phyloP scores from a whole-genome alignment of 495 filamentous ascomycete species.

The Tuber magnatum region DNA sequence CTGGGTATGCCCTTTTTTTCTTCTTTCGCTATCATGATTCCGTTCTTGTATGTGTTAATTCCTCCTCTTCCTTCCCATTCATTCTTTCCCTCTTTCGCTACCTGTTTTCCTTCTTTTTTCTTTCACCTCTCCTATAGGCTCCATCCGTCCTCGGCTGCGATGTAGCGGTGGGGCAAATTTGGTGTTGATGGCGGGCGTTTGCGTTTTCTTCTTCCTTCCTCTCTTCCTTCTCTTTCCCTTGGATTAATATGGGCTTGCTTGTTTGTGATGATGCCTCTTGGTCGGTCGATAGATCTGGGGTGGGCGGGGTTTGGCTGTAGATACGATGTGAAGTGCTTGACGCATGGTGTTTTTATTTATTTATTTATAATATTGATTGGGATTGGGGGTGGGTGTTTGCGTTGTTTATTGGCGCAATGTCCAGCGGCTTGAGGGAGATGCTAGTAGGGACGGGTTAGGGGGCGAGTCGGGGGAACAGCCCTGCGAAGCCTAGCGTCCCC shows the following conservation, averaged over 20 bases:
- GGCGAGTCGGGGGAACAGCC: too few species aligned
- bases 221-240: neutral
- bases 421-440: neutral
- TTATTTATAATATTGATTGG: neutral
- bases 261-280: conserved; percentile 1
- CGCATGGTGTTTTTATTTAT: neutral
- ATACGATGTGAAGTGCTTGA: neutral
- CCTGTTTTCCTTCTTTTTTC: neutral
- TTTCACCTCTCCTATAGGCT: neutral
- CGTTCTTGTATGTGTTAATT: neutral
- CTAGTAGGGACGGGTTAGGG: too few species aligned
- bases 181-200: neutral
- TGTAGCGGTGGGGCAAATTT: neutral
- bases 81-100: too few species aligned
- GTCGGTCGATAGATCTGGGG: neutral
- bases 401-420: neutral
- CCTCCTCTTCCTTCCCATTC: neutral
- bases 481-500: too few species aligned
- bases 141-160: neutral
- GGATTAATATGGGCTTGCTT: neutral
- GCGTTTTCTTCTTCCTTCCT: neutral
- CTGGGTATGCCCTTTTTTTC: neutral
- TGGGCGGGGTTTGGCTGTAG: neutral
- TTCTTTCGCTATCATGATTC: neutral
- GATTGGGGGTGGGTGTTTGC: neutral